Conservation (phyloP, 1,284 basidiomycete species). For the Earliella scabrosa region DNA sequence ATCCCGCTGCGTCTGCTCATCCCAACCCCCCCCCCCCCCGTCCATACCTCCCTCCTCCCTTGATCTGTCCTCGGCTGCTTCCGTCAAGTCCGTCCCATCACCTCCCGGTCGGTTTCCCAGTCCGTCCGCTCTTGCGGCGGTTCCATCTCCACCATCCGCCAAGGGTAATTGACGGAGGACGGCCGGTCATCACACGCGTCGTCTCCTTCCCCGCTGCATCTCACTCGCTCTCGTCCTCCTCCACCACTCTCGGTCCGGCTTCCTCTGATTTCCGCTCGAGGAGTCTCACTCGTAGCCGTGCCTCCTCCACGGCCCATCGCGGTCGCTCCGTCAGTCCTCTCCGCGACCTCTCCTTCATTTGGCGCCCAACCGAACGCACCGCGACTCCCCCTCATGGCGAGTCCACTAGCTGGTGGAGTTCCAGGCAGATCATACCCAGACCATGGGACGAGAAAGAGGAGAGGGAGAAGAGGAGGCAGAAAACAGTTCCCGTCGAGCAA, state of each 20-base stretch:
- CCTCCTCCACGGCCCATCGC: conserved; percentile 15
- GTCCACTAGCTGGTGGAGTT: conserved; percentile 37
- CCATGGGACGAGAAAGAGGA: conserved; percentile 36
- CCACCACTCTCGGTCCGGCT: conserved; percentile 16
- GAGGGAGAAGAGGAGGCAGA: conserved; percentile 31
- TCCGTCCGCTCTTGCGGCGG: conserved; percentile 18
- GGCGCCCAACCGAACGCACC: conserved; percentile 13
- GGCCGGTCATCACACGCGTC: conserved; percentile 27
- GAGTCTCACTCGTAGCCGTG: conserved; percentile 5
- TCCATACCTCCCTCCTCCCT: background rate
- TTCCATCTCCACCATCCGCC: conserved; percentile 30
- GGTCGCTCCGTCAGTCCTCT: conserved; percentile 29
- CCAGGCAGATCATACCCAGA: conserved; percentile 27
- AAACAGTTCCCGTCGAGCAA: conserved; percentile 52
- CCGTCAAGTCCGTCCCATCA: background rate
- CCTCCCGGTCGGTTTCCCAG: too few relatives aligned
- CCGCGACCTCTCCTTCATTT: conserved; percentile 28
- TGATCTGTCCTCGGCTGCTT: background rate
- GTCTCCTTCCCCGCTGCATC: too few relatives aligned
- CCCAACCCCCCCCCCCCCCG: too few relatives aligned
- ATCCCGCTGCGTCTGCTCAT: too few relatives aligned
- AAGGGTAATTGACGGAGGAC: background rate
- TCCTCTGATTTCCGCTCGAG: conserved; percentile 15
- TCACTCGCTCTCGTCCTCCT: conserved; percentile 8
- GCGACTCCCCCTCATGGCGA: conserved; percentile 27